Base-by-base conservation (phyloP, 768 basidiomycete species). In the Collybia sordida region DNA sequence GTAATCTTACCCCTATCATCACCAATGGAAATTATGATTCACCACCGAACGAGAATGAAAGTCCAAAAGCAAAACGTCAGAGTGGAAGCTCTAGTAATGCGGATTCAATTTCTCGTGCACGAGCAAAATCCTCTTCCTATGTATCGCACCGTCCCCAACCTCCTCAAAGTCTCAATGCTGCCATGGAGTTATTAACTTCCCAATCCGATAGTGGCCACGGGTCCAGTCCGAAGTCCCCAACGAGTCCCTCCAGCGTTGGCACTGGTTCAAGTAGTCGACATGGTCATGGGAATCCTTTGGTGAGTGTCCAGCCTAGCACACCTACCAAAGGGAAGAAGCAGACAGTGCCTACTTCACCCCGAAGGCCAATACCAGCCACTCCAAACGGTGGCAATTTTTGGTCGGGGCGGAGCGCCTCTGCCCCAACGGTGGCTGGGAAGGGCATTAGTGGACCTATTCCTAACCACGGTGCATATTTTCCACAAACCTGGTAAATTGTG, bases 161-260 rank as follows among this genome's bases (percentile, higher is more conserved):
- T 46, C 84, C 85, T 0, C 88, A 89, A 67, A 88, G 86, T 54
- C 72, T 91, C 40, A 80, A 77, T 56, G 88, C 87, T 49, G 88
- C 86, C 14, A 69, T 86, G 27, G 85, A 90, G 65, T 78, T 83
- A 67, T 67, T 90, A 37, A 70, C 73, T 22, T 68, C 77, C 1
- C 70, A 67, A 28, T 78, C 77, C 17, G 75, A 79, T 34, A 72
- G 62, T 52, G 68, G 65, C 3, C 68, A 70, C 46, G 55, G 52
- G 38, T 64, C 70, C 7, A 53, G 53, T 35, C 59, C 49, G 27
- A 66, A 57, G 45, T 61, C 62, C 24, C 52, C 60, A 28, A 57
- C 56, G 40, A 58, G 66, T 44, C 36, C 58, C 25, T 58, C 61
- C 7, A 62, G 60, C 28, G 56, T 53, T 22, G 55, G 50, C 7